These are phyloP conservation scores for Kluyveromyces siamensis DNA, from an alignment of 805 yeast species.

Conservation along the genomic window DNA sequence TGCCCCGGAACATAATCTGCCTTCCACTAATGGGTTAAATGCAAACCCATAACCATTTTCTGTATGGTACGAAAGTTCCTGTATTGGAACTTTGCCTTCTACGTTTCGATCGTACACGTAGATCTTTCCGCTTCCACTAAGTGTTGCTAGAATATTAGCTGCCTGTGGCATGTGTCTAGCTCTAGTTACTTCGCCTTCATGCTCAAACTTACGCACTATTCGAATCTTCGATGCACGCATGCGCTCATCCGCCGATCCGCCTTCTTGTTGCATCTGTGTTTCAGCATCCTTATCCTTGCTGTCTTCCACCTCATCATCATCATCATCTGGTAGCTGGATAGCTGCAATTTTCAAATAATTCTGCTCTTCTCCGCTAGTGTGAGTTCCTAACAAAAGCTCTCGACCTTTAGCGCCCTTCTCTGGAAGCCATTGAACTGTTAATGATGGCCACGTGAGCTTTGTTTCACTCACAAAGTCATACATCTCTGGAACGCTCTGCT, in stretches of 20 bases:
- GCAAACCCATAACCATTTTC: conserved; percentile 70
- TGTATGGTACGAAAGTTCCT: conserved; percentile 41
- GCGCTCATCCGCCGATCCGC: conserved; percentile 17
- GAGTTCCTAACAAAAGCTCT: conserved; percentile 58
- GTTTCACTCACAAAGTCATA: conserved; percentile 77
- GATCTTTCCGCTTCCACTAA: conserved; percentile 57
- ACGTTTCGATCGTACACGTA: conserved; percentile 38
- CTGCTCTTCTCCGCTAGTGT: conserved; percentile 59
- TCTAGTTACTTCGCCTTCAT: conserved; percentile 59
- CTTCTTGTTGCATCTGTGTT: conserved; percentile 6
- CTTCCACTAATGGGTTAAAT: conserved; percentile 46
- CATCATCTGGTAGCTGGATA: conserved; percentile 46
- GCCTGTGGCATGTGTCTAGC: conserved; percentile 64
- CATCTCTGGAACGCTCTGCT: conserved; percentile 73
- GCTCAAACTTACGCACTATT: conserved; percentile 51
- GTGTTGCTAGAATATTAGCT: conserved; percentile 48
- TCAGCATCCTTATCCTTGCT: conserved; percentile 18
- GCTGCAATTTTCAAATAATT: conserved; percentile 60
- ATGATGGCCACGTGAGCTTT: conserved; percentile 73
- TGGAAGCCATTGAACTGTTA: conserved; percentile 74
- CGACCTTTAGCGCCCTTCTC: conserved; percentile 28
- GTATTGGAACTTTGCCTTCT: conserved; percentile 21
- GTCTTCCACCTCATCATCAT: conserved; percentile 24
- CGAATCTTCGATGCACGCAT: conserved; percentile 40
- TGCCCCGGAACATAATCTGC: conserved; percentile 48